These are phyloP conservation scores for Euclidium syriacum DNA, from an alignment of 345 rosid genomes.

Conservation along the genomic window DNA sequence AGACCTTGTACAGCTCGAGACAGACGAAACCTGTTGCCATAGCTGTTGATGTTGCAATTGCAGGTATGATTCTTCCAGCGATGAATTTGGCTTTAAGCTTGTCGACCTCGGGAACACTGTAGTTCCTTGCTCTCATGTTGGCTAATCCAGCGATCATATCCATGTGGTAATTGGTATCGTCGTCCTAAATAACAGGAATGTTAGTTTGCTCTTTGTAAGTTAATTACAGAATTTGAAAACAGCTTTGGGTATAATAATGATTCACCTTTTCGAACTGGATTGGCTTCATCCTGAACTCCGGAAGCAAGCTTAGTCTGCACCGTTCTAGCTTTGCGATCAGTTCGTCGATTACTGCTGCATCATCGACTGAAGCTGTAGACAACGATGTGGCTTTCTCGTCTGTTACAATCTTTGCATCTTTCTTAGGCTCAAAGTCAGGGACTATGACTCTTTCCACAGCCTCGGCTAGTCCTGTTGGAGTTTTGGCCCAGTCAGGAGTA, in stretches of 20 bases:
- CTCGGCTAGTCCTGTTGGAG: conserved; percentile 52
- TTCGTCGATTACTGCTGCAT: conserved; percentile 68
- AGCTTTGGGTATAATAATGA: background rate
- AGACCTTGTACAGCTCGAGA: conserved; percentile 91
- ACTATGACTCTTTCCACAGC: conserved; percentile 73
- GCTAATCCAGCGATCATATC: conserved; percentile 96
- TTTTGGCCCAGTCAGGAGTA: conserved; percentile 75
- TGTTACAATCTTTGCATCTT: conserved; percentile 73
- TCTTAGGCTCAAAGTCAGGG: conserved; percentile 86
- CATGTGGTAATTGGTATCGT: conserved; percentile 97
- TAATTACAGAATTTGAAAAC: background rate
- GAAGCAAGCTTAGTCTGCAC: conserved; percentile 49
- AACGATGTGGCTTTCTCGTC: conserved; percentile 90
- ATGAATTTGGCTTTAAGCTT: conserved; percentile 97
- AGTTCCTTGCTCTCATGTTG: conserved; percentile 99
- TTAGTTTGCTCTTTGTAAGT: background rate
- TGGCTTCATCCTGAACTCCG: conserved; percentile 77
- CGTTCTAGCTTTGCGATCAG: conserved; percentile 58
- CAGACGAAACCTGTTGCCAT: conserved; percentile 98
- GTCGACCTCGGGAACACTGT: conserved; percentile 92
- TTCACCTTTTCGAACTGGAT: conserved; percentile 96
- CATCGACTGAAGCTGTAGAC: conserved; percentile 77
- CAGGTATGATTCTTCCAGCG: conserved; percentile 99
- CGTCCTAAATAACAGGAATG: conserved; percentile 57
- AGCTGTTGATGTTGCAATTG: conserved; percentile 95